phyloP scores from a whole-genome alignment of 148 eudicot genomes.

The Vaccinium darrowii region DNA sequence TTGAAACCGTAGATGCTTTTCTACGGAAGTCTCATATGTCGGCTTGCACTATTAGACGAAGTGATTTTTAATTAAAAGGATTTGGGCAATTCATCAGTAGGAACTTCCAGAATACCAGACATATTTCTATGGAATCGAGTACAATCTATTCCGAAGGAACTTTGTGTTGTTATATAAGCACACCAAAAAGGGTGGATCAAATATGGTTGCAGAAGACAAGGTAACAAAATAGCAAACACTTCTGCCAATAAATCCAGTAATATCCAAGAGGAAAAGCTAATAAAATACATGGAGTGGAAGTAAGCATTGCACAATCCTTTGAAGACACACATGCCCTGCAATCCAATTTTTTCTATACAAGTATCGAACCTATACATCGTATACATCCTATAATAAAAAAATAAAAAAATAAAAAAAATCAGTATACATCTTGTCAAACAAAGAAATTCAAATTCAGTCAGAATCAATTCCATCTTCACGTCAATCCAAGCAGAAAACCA shows the following conservation, averaged over 20 bases:
- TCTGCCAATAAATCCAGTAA: not conserved
- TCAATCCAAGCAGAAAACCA: not conserved
- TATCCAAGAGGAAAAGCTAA: not conserved
- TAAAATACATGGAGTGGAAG: not conserved
- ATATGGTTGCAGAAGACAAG: not conserved
- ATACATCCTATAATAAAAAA: not conserved
- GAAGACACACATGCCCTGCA: not conserved
- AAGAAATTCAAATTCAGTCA: slow-evolving; percentile 5
- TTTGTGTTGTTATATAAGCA: not conserved
- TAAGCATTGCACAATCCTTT: not conserved
- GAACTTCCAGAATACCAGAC: not conserved
- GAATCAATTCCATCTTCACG: slow-evolving; percentile 1
- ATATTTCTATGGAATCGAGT: not conserved
- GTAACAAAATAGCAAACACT: not conserved
- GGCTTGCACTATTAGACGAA: not conserved
- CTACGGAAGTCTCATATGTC: not conserved
- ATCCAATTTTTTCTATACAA: slow-evolving; percentile 9
- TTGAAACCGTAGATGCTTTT: not conserved
- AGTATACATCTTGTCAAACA: not conserved
- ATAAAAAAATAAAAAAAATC: not conserved
- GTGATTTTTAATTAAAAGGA: not conserved
- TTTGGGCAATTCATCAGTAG: not conserved
- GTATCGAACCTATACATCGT: slow-evolving; percentile 12
- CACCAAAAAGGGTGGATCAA: not conserved
- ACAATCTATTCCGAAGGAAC: not conserved